phyloP scores from a whole-genome alignment of 345 rosid genomes.

The Acer negundo region DNA sequence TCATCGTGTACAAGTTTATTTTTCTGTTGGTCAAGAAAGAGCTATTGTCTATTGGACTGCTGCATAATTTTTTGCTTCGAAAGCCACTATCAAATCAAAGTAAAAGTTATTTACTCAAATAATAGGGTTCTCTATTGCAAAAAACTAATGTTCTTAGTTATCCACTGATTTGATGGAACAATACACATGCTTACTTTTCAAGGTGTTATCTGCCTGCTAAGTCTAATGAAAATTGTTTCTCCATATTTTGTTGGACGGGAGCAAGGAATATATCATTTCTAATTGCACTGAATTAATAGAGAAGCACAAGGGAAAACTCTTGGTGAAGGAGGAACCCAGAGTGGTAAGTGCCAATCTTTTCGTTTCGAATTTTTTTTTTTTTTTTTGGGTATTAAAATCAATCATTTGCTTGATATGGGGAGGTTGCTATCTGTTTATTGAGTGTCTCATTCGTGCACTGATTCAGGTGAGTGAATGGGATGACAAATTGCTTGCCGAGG shows the following conservation, averaged over 20 bases:
- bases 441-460: constrained; percentile 23
- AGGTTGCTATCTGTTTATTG: background rate
- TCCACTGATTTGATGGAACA: background rate
- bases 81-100: background rate
- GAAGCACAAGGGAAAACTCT: constrained; percentile 84
- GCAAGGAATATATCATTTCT: constrained; percentile 81
- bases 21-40: background rate
- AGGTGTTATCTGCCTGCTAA: background rate
- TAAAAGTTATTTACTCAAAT: background rate
- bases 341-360: constrained; percentile 57
- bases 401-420: constrained; percentile 8
- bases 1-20: constrained; percentile 28
- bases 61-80: background rate
- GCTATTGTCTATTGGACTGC: background rate
- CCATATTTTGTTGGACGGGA: constrained; percentile 50
- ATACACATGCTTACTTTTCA: background rate
- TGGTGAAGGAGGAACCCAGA: constrained; percentile 85
- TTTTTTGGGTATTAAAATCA: background rate
- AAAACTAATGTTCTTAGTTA: background rate
- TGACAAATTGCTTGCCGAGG: constrained; percentile 90
- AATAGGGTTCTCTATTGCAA: background rate
- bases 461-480: constrained; percentile 96
- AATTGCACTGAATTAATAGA: constrained; percentile 78
- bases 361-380: background rate
- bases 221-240: background rate